Evolutionary conservation across 768 basidiomycete genomes (phyloP).

Genomic region (Crepidotus variabilis): DNA sequence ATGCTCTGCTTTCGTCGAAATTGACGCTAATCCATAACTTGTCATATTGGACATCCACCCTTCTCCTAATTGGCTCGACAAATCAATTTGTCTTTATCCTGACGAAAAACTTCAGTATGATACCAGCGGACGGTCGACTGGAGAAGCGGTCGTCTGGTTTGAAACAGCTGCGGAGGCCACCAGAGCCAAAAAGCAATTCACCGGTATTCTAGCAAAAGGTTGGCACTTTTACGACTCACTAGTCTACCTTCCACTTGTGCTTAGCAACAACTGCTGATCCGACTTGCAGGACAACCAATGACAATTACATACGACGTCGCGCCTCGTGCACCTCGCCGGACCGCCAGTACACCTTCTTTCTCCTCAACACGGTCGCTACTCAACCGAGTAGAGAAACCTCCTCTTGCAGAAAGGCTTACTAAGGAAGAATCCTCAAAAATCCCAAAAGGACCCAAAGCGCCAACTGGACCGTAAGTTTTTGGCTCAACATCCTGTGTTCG

Average conservation of each 20-base stretch:
- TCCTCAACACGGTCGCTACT: conserved; percentile 53
- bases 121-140: conserved; percentile 89
- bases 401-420: conserved; percentile 63
- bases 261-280: not conserved
- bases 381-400: conserved; percentile 72
- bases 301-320: conserved; percentile 59
- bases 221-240: conserved; percentile 11
- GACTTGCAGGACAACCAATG: conserved; percentile 68
- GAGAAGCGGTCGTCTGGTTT: conserved; percentile 76
- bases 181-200: conserved; percentile 77
- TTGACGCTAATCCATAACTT: conserved; percentile 30
- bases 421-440: conserved; percentile 32
- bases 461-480: conserved; percentile 34
- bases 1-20: conserved; percentile 25
- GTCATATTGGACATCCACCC: conserved; percentile 11
- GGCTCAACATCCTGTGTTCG: not conserved
- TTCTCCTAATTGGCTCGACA: conserved; percentile 22
- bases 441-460: conserved; percentile 22
- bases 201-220: conserved; percentile 91
- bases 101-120: conserved; percentile 69
- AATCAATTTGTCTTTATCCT: conserved; percentile 14
- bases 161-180: conserved; percentile 78
- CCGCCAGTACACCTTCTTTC: conserved; percentile 41
- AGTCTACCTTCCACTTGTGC: not conserved
- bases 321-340: conserved; percentile 34